These are phyloP conservation scores for Nitzschia sp. DNA, from an alignment of 108 stramenopile genomes.

Conservation along the genomic window DNA sequence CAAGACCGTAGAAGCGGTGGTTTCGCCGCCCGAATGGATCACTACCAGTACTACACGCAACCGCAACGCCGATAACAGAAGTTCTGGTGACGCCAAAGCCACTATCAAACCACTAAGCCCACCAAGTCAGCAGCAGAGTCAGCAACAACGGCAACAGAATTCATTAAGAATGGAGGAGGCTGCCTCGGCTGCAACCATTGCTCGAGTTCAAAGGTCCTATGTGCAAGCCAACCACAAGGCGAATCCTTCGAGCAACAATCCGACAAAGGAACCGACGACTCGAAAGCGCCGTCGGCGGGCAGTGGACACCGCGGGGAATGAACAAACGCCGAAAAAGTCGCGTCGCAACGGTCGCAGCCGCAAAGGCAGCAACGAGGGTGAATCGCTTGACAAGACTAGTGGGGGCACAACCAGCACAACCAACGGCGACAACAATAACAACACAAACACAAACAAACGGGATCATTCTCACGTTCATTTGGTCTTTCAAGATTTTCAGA, in stretches of 20 bases:
- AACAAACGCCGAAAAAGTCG: neutral
- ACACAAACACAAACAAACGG: constrained; percentile 2
- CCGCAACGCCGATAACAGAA: neutral
- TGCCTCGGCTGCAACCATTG: neutral
- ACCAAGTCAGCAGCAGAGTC: neutral
- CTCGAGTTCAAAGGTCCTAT: neutral
- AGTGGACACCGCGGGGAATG: neutral
- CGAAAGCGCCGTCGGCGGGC: neutral
- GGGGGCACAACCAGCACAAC: neutral
- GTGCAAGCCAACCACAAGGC: neutral
- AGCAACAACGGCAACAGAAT: neutral
- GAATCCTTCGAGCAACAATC: neutral
- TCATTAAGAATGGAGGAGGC: neutral
- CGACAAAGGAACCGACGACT: neutral
- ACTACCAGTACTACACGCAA: constrained; percentile 20
- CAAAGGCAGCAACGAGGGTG: neutral
- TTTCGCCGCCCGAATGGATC: constrained; percentile 22
- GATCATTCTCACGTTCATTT: constrained; percentile 27
- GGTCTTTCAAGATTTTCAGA: constrained; percentile 35
- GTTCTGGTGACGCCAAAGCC: neutral
- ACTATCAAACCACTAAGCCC: neutral
- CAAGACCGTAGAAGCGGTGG: no score
- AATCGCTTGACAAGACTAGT: neutral
- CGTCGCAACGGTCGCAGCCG: no score
- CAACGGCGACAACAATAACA: neutral